These are phyloP conservation scores for Closterium sp. DNA, from an alignment of 139 green algal species.

Conservation along the genomic window DNA sequence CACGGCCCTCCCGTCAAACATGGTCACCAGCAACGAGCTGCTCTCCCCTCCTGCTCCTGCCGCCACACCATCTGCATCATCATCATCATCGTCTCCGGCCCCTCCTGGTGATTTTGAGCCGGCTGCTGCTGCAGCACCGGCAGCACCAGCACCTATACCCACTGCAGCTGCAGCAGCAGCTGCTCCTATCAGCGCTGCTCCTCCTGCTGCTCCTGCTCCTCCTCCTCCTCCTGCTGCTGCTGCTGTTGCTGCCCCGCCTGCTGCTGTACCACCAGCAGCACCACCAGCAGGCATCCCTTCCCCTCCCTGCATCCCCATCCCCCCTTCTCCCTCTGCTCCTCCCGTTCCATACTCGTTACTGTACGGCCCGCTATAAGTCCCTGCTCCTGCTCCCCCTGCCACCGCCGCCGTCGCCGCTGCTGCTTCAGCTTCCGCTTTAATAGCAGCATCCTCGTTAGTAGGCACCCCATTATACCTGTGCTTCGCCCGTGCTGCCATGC, in stretches of 20 bases:
- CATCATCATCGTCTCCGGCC: neutral
- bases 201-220: neutral
- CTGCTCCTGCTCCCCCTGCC: neutral
- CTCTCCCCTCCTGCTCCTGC: neutral
- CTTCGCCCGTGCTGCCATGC: neutral
- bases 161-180: neutral
- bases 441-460: neutral
- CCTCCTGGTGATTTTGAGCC: neutral
- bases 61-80: neutral
- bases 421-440: neutral
- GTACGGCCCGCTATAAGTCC: neutral
- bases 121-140: neutral
- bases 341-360: neutral
- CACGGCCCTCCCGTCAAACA: neutral
- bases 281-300: no score
- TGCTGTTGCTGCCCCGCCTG: neutral
- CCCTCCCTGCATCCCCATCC: no score
- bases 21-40: neutral
- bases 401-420: neutral
- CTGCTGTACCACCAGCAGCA: no score
- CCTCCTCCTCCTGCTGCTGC: neutral
- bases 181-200: neutral
- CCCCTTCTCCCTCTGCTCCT: neutral
- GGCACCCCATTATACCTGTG: neutral
- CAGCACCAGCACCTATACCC: neutral